Conservation (phyloP, 371 early-diverging fungal species). For the Vittaforma corneae region DNA sequence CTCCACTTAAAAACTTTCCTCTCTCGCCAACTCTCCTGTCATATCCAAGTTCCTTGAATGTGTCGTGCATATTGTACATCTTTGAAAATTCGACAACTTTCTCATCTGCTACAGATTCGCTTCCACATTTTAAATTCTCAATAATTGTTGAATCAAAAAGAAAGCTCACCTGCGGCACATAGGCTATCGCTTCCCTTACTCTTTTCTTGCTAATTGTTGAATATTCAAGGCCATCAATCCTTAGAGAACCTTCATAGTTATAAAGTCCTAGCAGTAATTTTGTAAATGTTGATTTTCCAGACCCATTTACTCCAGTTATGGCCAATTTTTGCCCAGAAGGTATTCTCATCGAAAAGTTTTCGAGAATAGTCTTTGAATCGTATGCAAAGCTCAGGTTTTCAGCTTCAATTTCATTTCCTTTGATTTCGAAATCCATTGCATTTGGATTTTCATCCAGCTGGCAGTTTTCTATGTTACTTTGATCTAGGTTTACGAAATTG, state of each 20-base stretch:
- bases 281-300: constrained; percentile 58
- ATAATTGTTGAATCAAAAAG: constrained; percentile 70
- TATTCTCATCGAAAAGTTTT: constrained; percentile 40
- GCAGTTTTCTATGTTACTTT: constrained; percentile 2
- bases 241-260: constrained; percentile 43
- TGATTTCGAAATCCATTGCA: not conserved
- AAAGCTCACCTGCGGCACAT: constrained; percentile 70
- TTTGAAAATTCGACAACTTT: constrained; percentile 62
- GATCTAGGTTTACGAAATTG: constrained; percentile 10
- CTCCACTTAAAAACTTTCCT: constrained; percentile 58
- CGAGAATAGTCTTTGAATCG: constrained; percentile 28
- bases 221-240: constrained; percentile 61
- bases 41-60: constrained; percentile 61
- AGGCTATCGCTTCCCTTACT: constrained; percentile 65
- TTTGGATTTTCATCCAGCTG: constrained; percentile 4
- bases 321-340: constrained; percentile 59
- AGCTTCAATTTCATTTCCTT: constrained; percentile 23
- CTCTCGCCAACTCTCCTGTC: constrained; percentile 59
- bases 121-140: constrained; percentile 68
- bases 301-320: constrained; percentile 63
- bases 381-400: constrained; percentile 18
- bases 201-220: constrained; percentile 61
- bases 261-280: constrained; percentile 61
- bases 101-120: constrained; percentile 36
- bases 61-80: constrained; percentile 63